These are phyloP conservation scores for Trypanosoma avium DNA, from an alignment of 208 protist genomes.

Conservation along the genomic window DNA sequence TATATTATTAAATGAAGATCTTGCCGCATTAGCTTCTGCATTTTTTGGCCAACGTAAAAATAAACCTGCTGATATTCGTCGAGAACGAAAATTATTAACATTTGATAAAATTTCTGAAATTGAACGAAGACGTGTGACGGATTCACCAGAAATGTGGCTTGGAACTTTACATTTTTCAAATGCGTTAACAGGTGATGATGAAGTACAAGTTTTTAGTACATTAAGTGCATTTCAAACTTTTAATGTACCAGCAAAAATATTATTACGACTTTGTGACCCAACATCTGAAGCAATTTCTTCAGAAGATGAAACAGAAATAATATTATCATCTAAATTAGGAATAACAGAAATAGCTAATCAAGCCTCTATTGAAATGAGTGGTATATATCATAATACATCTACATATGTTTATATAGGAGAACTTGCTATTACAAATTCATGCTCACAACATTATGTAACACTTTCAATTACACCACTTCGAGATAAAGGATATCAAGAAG, in stretches of 20 bases:
- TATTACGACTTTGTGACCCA: conserved; percentile 1
- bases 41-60: conserved; percentile 61
- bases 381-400: conserved; percentile 10
- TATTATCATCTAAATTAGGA: too few relatives aligned
- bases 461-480: conserved; percentile 23
- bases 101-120: conserved; percentile 61
- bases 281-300: neutral
- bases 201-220: conserved; percentile 74
- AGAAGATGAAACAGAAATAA: conserved; percentile 14
- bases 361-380: too few relatives aligned
- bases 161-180: conserved; percentile 68
- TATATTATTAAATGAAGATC: conserved; percentile 47
- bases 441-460: conserved; percentile 17
- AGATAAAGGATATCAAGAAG: conserved; percentile 10
- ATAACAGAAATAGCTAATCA: too few relatives aligned
- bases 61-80: conserved; percentile 13
- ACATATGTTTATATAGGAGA: conserved; percentile 53
- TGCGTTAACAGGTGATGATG: conserved; percentile 62
- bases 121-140: conserved; percentile 39
- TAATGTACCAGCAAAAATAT: conserved; percentile 35
- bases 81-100: conserved; percentile 29
- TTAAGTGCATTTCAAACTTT: conserved; percentile 77
- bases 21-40: conserved; percentile 41
- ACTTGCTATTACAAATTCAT: conserved; percentile 51
- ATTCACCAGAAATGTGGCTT: conserved; percentile 75